Evolutionary conservation across 495 filamentous ascomycete species (phyloP).

Genomic region (Annulohypoxylon stygium): DNA sequence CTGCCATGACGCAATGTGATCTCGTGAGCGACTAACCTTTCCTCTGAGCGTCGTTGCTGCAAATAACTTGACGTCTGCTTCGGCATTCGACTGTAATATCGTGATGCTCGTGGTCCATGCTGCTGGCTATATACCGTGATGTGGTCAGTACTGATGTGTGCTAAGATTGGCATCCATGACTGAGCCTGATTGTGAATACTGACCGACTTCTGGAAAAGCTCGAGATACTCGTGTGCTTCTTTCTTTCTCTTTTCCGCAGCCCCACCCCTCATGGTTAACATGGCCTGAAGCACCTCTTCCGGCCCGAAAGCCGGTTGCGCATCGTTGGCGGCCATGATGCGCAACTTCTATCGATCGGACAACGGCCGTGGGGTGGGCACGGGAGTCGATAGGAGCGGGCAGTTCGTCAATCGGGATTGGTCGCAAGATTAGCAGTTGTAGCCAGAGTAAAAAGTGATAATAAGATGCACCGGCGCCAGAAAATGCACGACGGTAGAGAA

Average conservation of each 20-base stretch:
- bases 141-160: constrained; percentile 32
- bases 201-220: constrained; percentile 98
- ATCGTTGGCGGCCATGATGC: constrained; percentile 76
- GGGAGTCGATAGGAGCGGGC: constrained; percentile 40
- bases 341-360: constrained; percentile 40
- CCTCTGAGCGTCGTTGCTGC: constrained; percentile 97
- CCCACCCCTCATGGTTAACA: constrained; percentile 91
- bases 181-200: constrained; percentile 53
- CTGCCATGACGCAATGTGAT: background rate
- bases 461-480: constrained; percentile 13
- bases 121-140: constrained; percentile 66
- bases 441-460: constrained; percentile 11
- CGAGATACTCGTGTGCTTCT: constrained; percentile 90
- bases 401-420: constrained; percentile 20
- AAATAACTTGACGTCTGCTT: constrained; percentile 90
- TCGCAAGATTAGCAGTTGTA: constrained; percentile 33
- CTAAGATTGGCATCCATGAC: constrained; percentile 4
- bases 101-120: constrained; percentile 91
- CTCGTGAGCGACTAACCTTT: constrained; percentile 73
- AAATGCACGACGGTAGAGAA: constrained; percentile 22
- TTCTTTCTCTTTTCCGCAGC: constrained; percentile 85
- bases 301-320: constrained; percentile 79
- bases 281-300: constrained; percentile 78
- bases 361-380: constrained; percentile 51
- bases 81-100: constrained; percentile 81